Conservation (phyloP, 164 flowering plant species). For the Cinnamomum chago region DNA sequence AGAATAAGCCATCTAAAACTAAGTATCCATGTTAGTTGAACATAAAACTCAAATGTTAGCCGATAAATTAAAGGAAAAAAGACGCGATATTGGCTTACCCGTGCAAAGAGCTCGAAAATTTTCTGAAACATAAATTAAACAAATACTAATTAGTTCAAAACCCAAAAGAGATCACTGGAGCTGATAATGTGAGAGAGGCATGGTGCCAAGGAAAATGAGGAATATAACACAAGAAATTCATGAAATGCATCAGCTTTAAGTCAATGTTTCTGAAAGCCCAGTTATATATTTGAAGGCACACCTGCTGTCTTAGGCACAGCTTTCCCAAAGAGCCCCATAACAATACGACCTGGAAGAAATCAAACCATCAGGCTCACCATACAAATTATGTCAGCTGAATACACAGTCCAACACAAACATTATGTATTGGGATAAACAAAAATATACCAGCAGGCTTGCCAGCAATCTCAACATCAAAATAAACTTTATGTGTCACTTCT, state of each 20-base stretch:
- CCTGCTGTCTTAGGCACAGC: constrained; percentile 84
- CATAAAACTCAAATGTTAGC: background rate
- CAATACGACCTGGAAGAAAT: constrained; percentile 63
- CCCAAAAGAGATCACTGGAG: background rate
- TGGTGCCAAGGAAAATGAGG: background rate
- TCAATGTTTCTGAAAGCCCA: too few relatives aligned
- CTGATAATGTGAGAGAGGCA: background rate
- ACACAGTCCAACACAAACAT: background rate
- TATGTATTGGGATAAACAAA: background rate
- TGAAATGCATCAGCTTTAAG: background rate
- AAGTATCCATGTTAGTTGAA: background rate
- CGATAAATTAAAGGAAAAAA: background rate
- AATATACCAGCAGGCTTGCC: constrained; percentile 81
- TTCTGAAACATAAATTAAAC: constrained; percentile 40
- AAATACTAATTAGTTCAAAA: background rate
- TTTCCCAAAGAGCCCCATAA: constrained; percentile 84
- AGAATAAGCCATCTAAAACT: background rate
- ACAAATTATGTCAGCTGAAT: background rate
- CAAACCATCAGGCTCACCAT: too few relatives aligned
- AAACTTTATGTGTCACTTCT: constrained; percentile 79
- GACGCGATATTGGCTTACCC: constrained; percentile 32
- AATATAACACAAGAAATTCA: too few relatives aligned
- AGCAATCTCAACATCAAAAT: constrained; percentile 75
- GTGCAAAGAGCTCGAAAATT: constrained; percentile 95
- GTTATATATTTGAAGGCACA: constrained; percentile 8